Evolutionary conservation across 148 eudicot species (phyloP).

Genomic region (Arctostaphylos glauca): DNA sequence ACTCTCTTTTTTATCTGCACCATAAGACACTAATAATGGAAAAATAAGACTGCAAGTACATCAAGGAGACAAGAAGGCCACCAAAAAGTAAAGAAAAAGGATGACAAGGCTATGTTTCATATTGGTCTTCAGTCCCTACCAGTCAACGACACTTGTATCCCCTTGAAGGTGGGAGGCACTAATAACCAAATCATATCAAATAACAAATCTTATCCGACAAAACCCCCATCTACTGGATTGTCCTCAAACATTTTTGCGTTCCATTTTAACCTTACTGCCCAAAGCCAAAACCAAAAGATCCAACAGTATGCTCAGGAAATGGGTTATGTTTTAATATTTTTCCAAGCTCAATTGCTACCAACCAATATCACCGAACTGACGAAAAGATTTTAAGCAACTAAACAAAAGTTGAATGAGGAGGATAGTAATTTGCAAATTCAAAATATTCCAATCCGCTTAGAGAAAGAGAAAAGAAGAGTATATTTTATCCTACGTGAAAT

Average conservation of each 20-base stretch:
- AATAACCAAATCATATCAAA: background rate
- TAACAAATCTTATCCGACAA: background rate
- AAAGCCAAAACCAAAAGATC: constrained; percentile 2
- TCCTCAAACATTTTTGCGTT: background rate
- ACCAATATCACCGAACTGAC: background rate
- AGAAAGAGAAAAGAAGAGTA: background rate
- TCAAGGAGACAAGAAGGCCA: background rate
- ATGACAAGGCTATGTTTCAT: background rate
- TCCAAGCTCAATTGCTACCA: background rate
- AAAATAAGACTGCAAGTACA: background rate
- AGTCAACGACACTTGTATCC: background rate
- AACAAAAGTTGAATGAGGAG: background rate
- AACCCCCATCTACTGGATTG: background rate
- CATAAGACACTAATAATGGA: background rate
- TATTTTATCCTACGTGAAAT: background rate
- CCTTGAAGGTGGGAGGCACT: background rate
- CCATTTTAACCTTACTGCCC: background rate
- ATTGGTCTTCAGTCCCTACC: background rate
- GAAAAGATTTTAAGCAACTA: background rate
- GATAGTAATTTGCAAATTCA: background rate
- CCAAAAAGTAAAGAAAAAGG: background rate
- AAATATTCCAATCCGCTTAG: background rate
- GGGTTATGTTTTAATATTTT: background rate
- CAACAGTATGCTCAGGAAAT: background rate
- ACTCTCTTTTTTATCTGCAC: background rate